These are phyloP conservation scores for Secale cereale DNA, from an alignment of 176 grass and related monocot species.

Conservation along the genomic window DNA sequence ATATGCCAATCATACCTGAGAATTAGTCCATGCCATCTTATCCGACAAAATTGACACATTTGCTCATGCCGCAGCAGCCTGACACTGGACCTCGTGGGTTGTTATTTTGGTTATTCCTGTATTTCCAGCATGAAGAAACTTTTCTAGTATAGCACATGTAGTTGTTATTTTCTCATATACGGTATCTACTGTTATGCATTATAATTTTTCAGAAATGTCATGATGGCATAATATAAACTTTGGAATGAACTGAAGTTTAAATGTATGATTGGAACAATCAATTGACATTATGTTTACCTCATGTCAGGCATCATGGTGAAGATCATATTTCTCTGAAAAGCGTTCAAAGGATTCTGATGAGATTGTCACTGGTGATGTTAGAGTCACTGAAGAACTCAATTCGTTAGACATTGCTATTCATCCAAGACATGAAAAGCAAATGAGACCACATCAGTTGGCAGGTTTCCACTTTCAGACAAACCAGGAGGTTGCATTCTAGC, in stretches of 20 bases:
- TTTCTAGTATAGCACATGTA: neutral
- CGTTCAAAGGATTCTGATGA: constrained; percentile 38
- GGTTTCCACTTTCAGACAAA: constrained; percentile 77
- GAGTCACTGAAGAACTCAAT: constrained; percentile 55
- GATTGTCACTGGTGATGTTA: constrained; percentile 14
- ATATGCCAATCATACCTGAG: neutral
- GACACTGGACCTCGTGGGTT: neutral
- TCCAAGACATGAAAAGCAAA: constrained; percentile 63
- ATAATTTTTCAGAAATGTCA: neutral
- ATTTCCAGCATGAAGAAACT: neutral
- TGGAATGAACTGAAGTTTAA: neutral
- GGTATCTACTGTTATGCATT: neutral
- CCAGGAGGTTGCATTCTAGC: constrained; percentile 86
- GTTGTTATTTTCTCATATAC: neutral
- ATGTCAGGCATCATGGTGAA: constrained; percentile 53
- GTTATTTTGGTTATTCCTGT: neutral
- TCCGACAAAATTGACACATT: neutral
- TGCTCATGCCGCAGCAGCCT: neutral
- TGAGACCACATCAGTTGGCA: constrained; percentile 55
- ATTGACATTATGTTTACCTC: constrained; percentile 18
- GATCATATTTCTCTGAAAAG: constrained; percentile 19
- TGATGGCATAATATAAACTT: neutral
- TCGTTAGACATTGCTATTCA: constrained; percentile 54
- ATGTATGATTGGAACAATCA: neutral
- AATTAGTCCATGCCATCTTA: neutral